Conservation (phyloP, 2,329 filamentous ascomycete species). For the Beauveria asiatica region DNA sequence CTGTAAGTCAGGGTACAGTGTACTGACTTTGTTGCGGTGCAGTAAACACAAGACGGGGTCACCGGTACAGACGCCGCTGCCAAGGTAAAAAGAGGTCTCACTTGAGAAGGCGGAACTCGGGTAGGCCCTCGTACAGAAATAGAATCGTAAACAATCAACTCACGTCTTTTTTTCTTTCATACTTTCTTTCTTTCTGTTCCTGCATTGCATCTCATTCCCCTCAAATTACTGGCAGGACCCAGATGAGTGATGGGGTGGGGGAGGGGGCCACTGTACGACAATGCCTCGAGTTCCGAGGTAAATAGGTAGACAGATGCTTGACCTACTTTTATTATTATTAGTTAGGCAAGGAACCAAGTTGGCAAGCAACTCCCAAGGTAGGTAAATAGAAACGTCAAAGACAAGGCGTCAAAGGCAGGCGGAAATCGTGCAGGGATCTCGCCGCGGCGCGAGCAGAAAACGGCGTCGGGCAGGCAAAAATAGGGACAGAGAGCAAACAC, state of each 20-base stretch:
- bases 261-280: too few species aligned
- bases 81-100: neutral
- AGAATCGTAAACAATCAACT: neutral
- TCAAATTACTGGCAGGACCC: too few species aligned
- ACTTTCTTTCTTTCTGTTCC: too few species aligned
- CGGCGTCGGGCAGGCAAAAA: slow-evolving; percentile 2
- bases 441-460: slow-evolving; percentile 8
- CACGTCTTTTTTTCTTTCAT: too few species aligned
- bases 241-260: too few species aligned
- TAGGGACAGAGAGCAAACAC: neutral
- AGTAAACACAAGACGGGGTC: neutral
- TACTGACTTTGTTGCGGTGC: neutral
- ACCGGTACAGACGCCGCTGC: neutral
- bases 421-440: neutral
- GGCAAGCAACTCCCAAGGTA: too few species aligned
- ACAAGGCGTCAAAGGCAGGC: neutral
- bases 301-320: too few species aligned
- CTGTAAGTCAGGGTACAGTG: slow-evolving; percentile 1
- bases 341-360: too few species aligned
- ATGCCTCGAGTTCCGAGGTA: too few species aligned
- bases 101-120: neutral
- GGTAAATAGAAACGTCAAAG: too few species aligned
- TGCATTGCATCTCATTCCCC: too few species aligned
- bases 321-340: too few species aligned
- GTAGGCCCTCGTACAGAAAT: neutral